These are phyloP conservation scores for Haplosporangium gracile DNA, from an alignment of 192 early-diverging fungal genomes.

Conservation along the genomic window DNA sequence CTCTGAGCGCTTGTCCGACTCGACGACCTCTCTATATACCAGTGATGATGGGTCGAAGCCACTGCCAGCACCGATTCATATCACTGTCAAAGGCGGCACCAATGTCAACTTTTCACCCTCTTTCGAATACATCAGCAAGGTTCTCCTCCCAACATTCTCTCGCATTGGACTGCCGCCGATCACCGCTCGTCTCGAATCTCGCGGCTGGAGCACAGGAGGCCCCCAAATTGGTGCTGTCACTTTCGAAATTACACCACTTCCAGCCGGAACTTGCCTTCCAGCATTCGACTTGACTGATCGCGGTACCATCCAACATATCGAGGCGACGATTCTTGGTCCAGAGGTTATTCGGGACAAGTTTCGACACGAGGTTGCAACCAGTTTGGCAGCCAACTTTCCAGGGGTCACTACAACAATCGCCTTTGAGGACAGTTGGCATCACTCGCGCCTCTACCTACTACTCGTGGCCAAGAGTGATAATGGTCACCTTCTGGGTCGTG, in stretches of 20 bases:
- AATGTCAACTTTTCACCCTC: background rate
- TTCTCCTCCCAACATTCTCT: background rate
- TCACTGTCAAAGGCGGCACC: background rate
- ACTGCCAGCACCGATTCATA: background rate
- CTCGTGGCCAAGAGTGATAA: background rate
- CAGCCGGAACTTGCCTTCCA: background rate
- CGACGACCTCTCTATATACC: background rate
- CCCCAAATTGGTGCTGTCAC: background rate
- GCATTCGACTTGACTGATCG: background rate
- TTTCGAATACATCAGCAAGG: background rate
- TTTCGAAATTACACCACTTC: background rate
- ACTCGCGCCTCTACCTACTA: background rate
- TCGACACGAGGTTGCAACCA: background rate
- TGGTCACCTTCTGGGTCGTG: background rate
- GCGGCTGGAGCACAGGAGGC: background rate
- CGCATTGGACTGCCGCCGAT: background rate
- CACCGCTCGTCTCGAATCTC: background rate
- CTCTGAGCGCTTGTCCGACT: background rate
- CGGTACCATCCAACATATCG: background rate
- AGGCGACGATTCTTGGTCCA: background rate
- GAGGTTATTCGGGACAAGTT: background rate
- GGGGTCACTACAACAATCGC: background rate
- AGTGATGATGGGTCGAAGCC: background rate
- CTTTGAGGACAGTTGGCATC: background rate
- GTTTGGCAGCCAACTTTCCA: background rate